Conservation (phyloP, 768 basidiomycete species). For the Lanmaoa pseudosensibilis region DNA sequence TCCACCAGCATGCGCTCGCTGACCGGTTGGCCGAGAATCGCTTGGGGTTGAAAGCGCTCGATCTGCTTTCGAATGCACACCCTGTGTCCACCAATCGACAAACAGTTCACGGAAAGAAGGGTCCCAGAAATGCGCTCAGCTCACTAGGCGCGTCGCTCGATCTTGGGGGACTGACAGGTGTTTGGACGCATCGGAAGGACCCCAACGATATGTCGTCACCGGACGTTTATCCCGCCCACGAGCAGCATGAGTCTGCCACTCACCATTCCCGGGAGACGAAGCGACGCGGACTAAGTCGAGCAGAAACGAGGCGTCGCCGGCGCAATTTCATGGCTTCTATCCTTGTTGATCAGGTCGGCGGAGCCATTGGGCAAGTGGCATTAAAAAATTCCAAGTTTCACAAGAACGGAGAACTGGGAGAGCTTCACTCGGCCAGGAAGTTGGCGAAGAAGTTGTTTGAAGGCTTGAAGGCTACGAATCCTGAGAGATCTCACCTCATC, state of each 20-base stretch:
- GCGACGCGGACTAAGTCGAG: slow-evolving; percentile 22
- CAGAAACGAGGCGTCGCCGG: slow-evolving; percentile 41
- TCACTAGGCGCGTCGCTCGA: slow-evolving; percentile 41
- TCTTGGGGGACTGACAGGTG: slow-evolving; percentile 21
- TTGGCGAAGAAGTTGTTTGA: slow-evolving; percentile 70
- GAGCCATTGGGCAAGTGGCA: slow-evolving; percentile 68
- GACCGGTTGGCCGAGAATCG: slow-evolving; percentile 72
- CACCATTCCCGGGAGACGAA: slow-evolving; percentile 13
- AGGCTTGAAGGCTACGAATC: slow-evolving; percentile 56
- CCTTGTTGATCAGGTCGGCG: slow-evolving; percentile 67
- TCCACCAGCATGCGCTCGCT: slow-evolving; percentile 73
- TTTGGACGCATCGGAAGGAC: slow-evolving; percentile 19
- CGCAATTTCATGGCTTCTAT: slow-evolving; percentile 59
- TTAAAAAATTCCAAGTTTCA: slow-evolving; percentile 65
- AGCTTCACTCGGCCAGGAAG: slow-evolving; percentile 61
- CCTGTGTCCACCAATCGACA: slow-evolving; percentile 38
- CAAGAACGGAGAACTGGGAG: slow-evolving; percentile 51
- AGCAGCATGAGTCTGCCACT: slow-evolving; percentile 12
- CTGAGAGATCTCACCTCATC: slow-evolving; percentile 58
- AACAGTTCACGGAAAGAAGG: slow-evolving; percentile 44
- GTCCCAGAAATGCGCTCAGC: slow-evolving; percentile 42
- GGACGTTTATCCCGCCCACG: slow-evolving; percentile 7
- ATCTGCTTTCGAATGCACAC: slow-evolving; percentile 68
- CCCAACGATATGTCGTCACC: not conserved
- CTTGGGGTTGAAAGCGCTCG: slow-evolving; percentile 66